Base-by-base conservation (phyloP, 2,329 filamentous ascomycete species). In the Penicillium hordei region DNA sequence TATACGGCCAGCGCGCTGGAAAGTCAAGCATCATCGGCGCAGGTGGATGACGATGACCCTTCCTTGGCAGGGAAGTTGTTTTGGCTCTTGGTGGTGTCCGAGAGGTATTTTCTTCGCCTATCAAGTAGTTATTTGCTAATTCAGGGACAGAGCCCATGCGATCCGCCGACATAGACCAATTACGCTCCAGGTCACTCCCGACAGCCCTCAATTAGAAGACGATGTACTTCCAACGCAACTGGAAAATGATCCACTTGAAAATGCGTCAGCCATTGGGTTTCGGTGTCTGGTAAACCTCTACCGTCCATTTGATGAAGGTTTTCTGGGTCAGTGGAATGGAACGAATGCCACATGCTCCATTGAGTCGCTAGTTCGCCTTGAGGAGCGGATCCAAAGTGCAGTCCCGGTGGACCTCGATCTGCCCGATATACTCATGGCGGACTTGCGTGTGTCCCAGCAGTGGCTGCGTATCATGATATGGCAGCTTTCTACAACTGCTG, bases 391-490 rank as follows among this genome's bases (percentile, higher is more conserved):
- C 1, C 78, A 78, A 5, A 79, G 80, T 53, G 79, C 82, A 1
- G 71, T 86, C 0, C 83, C 83, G 3, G 66, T 74, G 10, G 82
- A 84, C 62, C 75, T 85, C 15, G 79, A 82, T 44, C 74, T 78
- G 23, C 88, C 86, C 0, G 83, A 86, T 59, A 83, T 83, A 40
- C 86, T 89, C 62, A 86, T 86, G 57, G 86, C 87, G 2, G 86
- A 89, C 59, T 78, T 90, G 17, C 79, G 86, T 29, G 82, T 87
- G 39, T 89, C 86, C 1, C 86, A 89, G 67, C 86, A 89, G 66
- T 90, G 87, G 87, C 78, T 90, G 5, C 79, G 84, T 19, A 83
- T 86, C 1, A 87, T 89, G 75, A 83, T 89, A n/a, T 90, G 87
- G 87, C 87, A 89, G 65, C 81, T 87, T 1, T 86, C 86, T 3